Conservation (phyloP, 768 basidiomycete species). For the Tricholoma flavovirens region DNA sequence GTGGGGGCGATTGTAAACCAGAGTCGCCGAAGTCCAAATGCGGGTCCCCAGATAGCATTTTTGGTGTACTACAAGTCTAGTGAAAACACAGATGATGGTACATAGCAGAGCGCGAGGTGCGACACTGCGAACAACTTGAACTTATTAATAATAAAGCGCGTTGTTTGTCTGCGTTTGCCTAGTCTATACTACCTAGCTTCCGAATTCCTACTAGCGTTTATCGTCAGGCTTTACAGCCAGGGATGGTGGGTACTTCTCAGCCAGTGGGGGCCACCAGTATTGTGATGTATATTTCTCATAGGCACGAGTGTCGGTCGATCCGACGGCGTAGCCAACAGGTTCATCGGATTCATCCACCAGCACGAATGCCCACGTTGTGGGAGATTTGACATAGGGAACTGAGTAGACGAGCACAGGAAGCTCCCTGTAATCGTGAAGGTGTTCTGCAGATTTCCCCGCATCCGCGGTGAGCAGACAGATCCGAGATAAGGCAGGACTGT, state of each 20-base stretch:
- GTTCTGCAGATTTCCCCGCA: slow-evolving; percentile 62
- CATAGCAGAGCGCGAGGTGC: background rate
- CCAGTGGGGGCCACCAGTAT: slow-evolving; percentile 64
- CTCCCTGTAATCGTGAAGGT: slow-evolving; percentile 53
- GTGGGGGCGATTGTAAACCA: slow-evolving; percentile 1
- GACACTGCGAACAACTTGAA: background rate
- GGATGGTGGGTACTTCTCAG: slow-evolving; percentile 44
- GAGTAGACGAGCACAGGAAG: slow-evolving; percentile 71
- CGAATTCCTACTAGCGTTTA: slow-evolving; percentile 43
- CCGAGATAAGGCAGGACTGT: slow-evolving; percentile 52
- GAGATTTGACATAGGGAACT: slow-evolving; percentile 66
- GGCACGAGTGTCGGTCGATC: slow-evolving; percentile 58
- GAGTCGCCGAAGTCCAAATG: background rate
- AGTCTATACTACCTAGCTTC: slow-evolving; percentile 41
- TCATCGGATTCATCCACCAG: slow-evolving; percentile 48
- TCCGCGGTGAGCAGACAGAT: slow-evolving; percentile 75
- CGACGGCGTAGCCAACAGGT: slow-evolving; percentile 69
- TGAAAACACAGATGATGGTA: no score
- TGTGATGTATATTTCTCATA: slow-evolving; percentile 51
- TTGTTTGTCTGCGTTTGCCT: slow-evolving; percentile 4
- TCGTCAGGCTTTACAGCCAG: slow-evolving; percentile 37
- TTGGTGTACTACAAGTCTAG: background rate
- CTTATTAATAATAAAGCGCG: background rate
- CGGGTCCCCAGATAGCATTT: no score
- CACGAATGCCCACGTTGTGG: slow-evolving; percentile 71